Conservation (phyloP, 768 basidiomycete genomes). For the Suillus discolor region DNA sequence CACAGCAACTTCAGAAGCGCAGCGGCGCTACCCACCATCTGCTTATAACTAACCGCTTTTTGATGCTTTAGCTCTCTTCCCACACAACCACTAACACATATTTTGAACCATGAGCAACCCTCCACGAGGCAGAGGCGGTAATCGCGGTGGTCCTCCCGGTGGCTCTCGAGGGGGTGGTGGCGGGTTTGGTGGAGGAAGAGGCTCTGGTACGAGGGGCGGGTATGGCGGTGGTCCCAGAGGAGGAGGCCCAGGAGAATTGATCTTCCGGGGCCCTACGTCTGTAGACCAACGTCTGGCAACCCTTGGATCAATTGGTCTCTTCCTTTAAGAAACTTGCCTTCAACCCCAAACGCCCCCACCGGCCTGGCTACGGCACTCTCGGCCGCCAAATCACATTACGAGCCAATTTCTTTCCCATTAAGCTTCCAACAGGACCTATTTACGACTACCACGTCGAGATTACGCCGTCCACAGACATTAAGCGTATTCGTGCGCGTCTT, state of each 20-base stretch:
- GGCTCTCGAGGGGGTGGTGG: conserved; percentile 21
- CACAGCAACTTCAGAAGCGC: background rate
- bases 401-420: conserved; percentile 52
- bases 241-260: conserved; percentile 27
- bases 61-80: background rate
- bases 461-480: conserved; percentile 36
- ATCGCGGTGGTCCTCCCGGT: conserved; percentile 15
- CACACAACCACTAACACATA: background rate
- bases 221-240: conserved; percentile 30
- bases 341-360: conserved; percentile 41
- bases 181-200: conserved; percentile 18
- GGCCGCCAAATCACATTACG: conserved; percentile 45
- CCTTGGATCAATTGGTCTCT: conserved; percentile 28
- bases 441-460: conserved; percentile 49
- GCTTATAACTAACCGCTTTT: background rate
- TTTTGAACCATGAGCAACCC: background rate
- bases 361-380: conserved; percentile 47
- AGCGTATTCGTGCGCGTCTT: conserved; percentile 42
- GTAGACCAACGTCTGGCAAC: conserved; percentile 37
- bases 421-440: conserved; percentile 41
- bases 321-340: conserved; percentile 32
- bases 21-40: background rate
- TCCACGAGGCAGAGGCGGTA: conserved; percentile 18
- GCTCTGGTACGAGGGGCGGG: conserved; percentile 23
- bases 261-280: conserved; percentile 33